A percentile compares a stretch with the other conserved stretches of the same genome.
These are phyloP conservation scores for Cyclotella choctawhatcheeana DNA, from an alignment of 108 stramenopile species.

Conservation along the genomic window DNA sequence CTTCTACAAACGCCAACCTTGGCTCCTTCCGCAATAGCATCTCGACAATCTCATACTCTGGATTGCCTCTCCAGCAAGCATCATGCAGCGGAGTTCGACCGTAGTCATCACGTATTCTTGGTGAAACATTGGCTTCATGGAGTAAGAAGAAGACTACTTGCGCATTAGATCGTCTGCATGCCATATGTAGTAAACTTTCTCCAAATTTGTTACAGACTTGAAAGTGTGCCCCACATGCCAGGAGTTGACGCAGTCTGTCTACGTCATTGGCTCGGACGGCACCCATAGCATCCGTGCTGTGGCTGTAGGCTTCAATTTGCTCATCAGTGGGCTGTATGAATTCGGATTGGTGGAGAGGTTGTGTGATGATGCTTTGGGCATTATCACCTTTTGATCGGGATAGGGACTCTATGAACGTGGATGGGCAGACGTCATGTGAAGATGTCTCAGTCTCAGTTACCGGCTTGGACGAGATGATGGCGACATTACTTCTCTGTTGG, in stretches of 20 bases:
- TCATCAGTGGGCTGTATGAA: conserved; percentile 37
- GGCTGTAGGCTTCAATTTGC: conserved; percentile 68
- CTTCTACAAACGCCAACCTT: conserved; percentile 59
- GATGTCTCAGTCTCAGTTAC: background rate
- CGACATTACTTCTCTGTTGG: background rate
- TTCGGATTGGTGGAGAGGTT: conserved; percentile 19
- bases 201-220: conserved; percentile 85
- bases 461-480: background rate
- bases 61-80: conserved; percentile 82
- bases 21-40: conserved; percentile 65
- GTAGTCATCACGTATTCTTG: conserved; percentile 79
- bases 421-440: conserved; percentile 8
- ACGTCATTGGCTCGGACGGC: conserved; percentile 66
- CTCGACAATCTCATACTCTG: conserved; percentile 61
- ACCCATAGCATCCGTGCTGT: conserved; percentile 42
- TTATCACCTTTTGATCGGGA: background rate
- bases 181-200: conserved; percentile 84
- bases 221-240: conserved; percentile 35
- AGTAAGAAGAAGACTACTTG: conserved; percentile 70
- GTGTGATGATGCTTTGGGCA: background rate
- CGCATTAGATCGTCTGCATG: conserved; percentile 76
- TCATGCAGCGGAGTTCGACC: conserved; percentile 91
- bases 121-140: conserved; percentile 49
- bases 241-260: conserved; percentile 44
- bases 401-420: conserved; percentile 2